Conservation (phyloP, 2,329 filamentous ascomycete species). For the Trichoderma aggressivum region DNA sequence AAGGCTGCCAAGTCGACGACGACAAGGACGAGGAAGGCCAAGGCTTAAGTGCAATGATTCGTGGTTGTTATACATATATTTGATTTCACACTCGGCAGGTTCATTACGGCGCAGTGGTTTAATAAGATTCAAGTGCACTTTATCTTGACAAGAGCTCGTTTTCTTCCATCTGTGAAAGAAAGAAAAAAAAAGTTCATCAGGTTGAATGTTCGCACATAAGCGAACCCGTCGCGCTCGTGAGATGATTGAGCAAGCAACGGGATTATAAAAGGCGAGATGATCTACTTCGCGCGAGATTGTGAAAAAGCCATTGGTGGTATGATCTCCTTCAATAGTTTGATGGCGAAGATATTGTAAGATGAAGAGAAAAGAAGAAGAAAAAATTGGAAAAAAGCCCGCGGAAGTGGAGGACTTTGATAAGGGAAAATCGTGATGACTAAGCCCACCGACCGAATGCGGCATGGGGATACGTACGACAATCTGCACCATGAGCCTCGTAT, state of each 20-base stretch:
- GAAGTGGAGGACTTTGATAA: not conserved
- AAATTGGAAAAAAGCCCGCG: not conserved
- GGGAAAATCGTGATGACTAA: constrained; percentile 16
- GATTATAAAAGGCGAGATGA: constrained; percentile 59
- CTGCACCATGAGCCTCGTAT: constrained; percentile 8
- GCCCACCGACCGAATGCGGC: not conserved
- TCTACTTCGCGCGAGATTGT: constrained; percentile 53
- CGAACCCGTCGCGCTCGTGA: constrained; percentile 55
- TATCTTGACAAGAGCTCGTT: not conserved
- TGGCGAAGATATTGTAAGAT: constrained; percentile 49
- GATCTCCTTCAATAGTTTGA: constrained; percentile 36
- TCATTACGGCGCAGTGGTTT: constrained; percentile 18
- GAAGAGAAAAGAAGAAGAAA: constrained; percentile 34
- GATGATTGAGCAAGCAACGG: constrained; percentile 44
- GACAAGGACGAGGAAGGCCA: constrained; percentile 39
- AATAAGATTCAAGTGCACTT: constrained; percentile 13
- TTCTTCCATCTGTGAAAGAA: not conserved
- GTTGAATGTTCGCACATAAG: constrained; percentile 56
- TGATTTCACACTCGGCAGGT: not conserved
- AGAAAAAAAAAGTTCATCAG: constrained; percentile 20
- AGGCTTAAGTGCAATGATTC: constrained; percentile 28
- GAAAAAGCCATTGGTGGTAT: constrained; percentile 41
- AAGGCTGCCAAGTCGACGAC: constrained; percentile 25
- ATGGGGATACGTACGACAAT: constrained; percentile 17
- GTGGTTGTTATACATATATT: not conserved